These are phyloP conservation scores for Camellia japonica DNA, from an alignment of 148 eudicot genomes.

Conservation along the genomic window DNA sequence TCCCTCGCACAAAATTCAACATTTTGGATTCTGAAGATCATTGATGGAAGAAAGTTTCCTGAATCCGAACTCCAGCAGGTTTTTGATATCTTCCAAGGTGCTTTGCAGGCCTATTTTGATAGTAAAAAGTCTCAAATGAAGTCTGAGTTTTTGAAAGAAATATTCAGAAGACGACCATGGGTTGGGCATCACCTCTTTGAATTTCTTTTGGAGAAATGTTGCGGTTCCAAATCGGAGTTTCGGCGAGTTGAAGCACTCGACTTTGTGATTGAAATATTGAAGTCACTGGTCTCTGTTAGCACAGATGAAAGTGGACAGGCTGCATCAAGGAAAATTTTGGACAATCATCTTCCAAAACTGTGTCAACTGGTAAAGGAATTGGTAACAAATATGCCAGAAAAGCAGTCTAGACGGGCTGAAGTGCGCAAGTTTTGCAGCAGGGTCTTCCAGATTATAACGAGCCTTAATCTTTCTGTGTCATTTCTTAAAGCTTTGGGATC, in stretches of 20 bases:
- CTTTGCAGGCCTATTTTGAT: conserved; percentile 55
- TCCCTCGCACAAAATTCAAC: conserved; percentile 78
- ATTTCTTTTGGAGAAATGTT: conserved; percentile 63
- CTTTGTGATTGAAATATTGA: conserved; percentile 49
- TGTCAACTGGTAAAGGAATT: conserved; percentile 51
- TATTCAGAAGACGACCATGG: conserved; percentile 81
- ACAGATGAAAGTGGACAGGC: conserved; percentile 30
- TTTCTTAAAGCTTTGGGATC: conserved; percentile 65
- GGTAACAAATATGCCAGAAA: conserved; percentile 68
- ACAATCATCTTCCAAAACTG: conserved; percentile 47
- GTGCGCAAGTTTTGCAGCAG: conserved; percentile 71
- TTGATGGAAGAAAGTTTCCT: conserved; percentile 57
- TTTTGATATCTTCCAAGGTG: conserved; percentile 50
- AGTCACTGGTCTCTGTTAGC: conserved; percentile 33
- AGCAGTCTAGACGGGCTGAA: conserved; percentile 72
- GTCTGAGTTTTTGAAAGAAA: conserved; percentile 70
- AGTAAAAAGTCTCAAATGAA: conserved; percentile 77
- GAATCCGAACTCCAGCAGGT: conserved; percentile 56
- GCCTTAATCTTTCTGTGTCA: conserved; percentile 39
- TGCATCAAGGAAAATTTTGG: conserved; percentile 39
- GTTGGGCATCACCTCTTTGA: conserved; percentile 63
- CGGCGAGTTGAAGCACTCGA: conserved; percentile 85
- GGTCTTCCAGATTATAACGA: conserved; percentile 50
- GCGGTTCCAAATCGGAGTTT: conserved; percentile 53
- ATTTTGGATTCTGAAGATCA: conserved; percentile 82